Evolutionary conservation across 371 early-diverging fungal species (phyloP), one percentile per base, ranked within the genome.

Genomic region (Dichotomocladium elegans): DNA sequence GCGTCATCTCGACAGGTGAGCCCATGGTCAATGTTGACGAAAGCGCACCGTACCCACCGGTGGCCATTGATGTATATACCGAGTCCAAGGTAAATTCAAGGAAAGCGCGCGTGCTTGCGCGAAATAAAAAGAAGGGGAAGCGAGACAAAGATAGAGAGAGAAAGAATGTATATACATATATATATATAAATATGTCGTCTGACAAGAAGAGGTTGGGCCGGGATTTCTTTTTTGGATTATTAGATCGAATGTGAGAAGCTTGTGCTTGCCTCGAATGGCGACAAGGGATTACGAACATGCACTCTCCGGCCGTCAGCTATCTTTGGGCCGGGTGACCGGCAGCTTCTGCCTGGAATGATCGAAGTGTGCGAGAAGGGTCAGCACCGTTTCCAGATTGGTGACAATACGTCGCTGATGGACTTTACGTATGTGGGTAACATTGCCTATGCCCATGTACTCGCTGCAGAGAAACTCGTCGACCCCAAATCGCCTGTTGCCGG

Each of bases 381-480:
- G 67, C 79, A 77, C 70, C 79, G 83, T 40, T 75, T 91, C 58
- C 90, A 90, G 69, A 83, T 96, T 47, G 97, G 97, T n/a, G 73
- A 83, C 58, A 95, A 94, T 74, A 75, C 79, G 0, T 87, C 85
- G 14, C 62, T 94, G 56, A 90, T 92, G 73, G 96, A 95, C 63
- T 94, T 86, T 66, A 95, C 96, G 9, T 95, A 93, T 63, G 96
- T 96, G 21, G 94, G 88, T 57, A 96, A 96, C 52, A 86, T 90
- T 11, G 94, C 95, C 3, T 83, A 92, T 47, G 94, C 94, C 11
- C 97, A 95, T 60, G 66, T 95, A 3, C 74, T 94, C 46, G 95
- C 95, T 10, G 90, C 89, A 2, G 87, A 94, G 43, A 88, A 85
- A 58, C 67, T 95, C 28, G 58, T 72, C 5, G 64, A 64, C 26